These are phyloP conservation scores for Naematelia encephala DNA, from an alignment of 768 basidiomycete genomes.

Conservation along the genomic window DNA sequence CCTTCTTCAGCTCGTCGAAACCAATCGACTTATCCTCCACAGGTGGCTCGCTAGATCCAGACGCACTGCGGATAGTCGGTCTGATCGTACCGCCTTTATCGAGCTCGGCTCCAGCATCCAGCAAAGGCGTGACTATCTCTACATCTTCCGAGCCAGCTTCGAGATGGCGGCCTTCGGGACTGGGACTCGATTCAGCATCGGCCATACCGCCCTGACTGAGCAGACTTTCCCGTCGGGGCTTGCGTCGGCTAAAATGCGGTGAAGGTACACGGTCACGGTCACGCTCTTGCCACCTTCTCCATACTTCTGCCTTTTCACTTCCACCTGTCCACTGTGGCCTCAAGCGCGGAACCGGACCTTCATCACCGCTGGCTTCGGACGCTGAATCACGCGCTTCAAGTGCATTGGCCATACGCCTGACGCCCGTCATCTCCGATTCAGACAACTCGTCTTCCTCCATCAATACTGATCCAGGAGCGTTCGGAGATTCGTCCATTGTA, in stretches of 20 bases:
- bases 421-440: conserved; percentile 21
- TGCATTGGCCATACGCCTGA: conserved; percentile 32
- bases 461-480: conserved; percentile 20
- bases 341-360: conserved; percentile 6
- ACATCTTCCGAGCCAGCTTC: background rate
- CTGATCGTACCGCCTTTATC: background rate
- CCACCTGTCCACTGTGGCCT: conserved; percentile 35
- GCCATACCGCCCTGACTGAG: conserved; percentile 17
- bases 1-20: too few species aligned
- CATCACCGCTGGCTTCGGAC: conserved; percentile 27
- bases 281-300: conserved; percentile 21
- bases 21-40: too few species aligned
- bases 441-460: conserved; percentile 35
- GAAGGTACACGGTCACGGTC: background rate
- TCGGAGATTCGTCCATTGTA: background rate
- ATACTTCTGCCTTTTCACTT: conserved; percentile 12
- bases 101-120: background rate
- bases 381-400: conserved; percentile 26
- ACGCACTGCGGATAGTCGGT: background rate
- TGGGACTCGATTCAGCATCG: conserved; percentile 29
- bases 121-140: background rate
- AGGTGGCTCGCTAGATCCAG: background rate
- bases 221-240: background rate
- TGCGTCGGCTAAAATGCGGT: background rate
- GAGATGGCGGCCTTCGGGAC: background rate